Base-by-base conservation (phyloP, 1,284 basidiomycete species). In the Lentinula novae-zelandiae region DNA sequence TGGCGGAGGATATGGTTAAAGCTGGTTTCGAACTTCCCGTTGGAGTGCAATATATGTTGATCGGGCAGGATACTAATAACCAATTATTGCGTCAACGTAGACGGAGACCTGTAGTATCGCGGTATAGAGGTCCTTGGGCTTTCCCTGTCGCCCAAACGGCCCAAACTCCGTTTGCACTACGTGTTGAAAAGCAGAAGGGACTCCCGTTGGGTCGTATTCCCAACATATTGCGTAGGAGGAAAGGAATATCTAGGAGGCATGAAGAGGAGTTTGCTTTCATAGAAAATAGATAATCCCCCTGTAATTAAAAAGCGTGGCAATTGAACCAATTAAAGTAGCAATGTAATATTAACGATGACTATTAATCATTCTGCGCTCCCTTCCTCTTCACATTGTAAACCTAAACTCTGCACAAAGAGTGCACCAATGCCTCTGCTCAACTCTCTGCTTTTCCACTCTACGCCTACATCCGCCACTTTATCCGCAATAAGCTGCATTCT, bases 371-470 rank as follows among this genome's bases (percentile, higher is more conserved):
- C 27, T 17, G 9, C 40, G 10, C 15, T 42, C 20, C 33, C 54
- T 15, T 33, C 22, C 5, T 42, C 22, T 7, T 34, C 36, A n/a
- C n/a, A 8, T 15, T 38, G 17, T 48, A 40, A 20, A 8, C 51
- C 44, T 34, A 5, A 75, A 63, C 71, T 73, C 56, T 78, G 76
- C 39, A 88, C 69, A 60, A 76, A 81, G 50, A 86, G 63, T 3
- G 73, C 67, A 5, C 75, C 77, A n/a, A 72, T 71, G 8, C 72
- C 74, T 53, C 66, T 73, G 22, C 73, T 68, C 33, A 78, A 67
- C 22, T 78, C 76, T 44, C 76, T 72, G 3, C 72, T 69, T 64
- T 79, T 82, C 78, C 80, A 86, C 71, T 87, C 84, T 58, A 71
- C 74, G 34, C 76, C 79, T 1, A 82, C 70, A 57, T 82, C 85